phyloP scores from a whole-genome alignment of 768 basidiomycete genomes.

The Hygrocybe coccinea region DNA sequence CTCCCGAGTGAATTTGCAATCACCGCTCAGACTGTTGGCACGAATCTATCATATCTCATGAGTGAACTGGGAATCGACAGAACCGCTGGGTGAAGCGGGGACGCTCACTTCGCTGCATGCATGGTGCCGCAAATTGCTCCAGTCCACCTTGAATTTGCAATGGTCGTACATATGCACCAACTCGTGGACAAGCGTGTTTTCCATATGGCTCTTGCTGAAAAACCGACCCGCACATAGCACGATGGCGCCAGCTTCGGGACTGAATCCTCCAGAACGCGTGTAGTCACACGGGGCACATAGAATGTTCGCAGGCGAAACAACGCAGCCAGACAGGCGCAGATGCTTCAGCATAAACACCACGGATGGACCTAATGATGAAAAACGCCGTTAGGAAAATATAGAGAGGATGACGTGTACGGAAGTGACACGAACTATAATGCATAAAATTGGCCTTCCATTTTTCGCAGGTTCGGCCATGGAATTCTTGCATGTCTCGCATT shows the following conservation, averaged over 20 bases:
- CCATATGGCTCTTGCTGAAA: conserved; percentile 79
- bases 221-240: conserved; percentile 84
- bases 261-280: conserved; percentile 74
- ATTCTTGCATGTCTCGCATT: conserved; percentile 33
- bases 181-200: conserved; percentile 90
- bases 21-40: conserved; percentile 89
- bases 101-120: conserved; percentile 89
- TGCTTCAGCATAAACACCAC: conserved; percentile 92
- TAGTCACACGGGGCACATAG: conserved; percentile 80
- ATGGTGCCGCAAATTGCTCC: conserved; percentile 85
- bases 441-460: conserved; percentile 65
- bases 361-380: conserved; percentile 57
- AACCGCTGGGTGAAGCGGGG: background rate
- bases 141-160: conserved; percentile 90
- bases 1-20: conserved; percentile 85
- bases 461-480: conserved; percentile 51
- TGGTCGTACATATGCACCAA: conserved; percentile 95
- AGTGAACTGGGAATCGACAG: background rate
- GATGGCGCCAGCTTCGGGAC: conserved; percentile 70
- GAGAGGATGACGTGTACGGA: background rate
- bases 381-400: conserved; percentile 4
- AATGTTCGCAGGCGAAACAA: conserved; percentile 67
- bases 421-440: conserved; percentile 54
- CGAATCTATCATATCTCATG: conserved; percentile 65
- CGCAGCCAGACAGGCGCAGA: conserved; percentile 67